Percentiles rank a stretch among this genome's conserved stretches.
Evolutionary conservation across 805 yeast genomes (phyloP).

Genomic region (Starmerella cellae): DNA sequence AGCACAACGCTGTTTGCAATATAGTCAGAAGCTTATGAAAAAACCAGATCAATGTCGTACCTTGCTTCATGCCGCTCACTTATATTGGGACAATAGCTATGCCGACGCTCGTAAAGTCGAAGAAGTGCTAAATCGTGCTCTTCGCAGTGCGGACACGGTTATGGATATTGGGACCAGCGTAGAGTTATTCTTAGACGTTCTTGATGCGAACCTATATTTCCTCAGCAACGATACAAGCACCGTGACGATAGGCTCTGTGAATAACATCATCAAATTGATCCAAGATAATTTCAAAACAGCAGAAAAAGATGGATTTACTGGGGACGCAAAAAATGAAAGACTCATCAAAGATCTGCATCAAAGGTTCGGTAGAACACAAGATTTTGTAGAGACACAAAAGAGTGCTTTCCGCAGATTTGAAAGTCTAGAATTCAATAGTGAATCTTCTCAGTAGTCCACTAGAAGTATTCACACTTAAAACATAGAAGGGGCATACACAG

Average conservation of each 20-base stretch:
- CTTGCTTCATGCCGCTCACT: conserved; percentile 72
- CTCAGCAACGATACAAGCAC: conserved; percentile 64
- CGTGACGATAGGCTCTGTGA: conserved; percentile 62
- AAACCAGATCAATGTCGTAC: conserved; percentile 93
- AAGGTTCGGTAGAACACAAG: conserved; percentile 2
- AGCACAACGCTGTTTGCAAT: conserved; percentile 72
- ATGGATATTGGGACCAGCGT: conserved; percentile 64
- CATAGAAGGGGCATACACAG: too few relatives aligned
- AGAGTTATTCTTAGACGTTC: conserved; percentile 77
- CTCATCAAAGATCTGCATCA: background rate
- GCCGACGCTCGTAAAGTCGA: conserved; percentile 45
- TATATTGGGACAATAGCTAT: conserved; percentile 40
- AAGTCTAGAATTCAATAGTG: background rate
- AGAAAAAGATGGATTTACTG: conserved; percentile 24
- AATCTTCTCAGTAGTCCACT: too few relatives aligned
- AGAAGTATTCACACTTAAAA: too few relatives aligned
- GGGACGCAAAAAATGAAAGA: conserved; percentile 11
- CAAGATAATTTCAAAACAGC: conserved; percentile 27
- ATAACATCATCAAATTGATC: conserved; percentile 75
- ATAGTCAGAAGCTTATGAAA: conserved; percentile 75
- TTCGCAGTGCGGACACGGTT: conserved; percentile 87
- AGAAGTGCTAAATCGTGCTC: conserved; percentile 79
- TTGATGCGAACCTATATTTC: conserved; percentile 74
- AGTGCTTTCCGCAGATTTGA: conserved; percentile 27
- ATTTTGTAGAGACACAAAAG: conserved; percentile 2